These are phyloP conservation scores for Cordia subcordata DNA, from an alignment of 257 asterid species.

Conservation along the genomic window DNA sequence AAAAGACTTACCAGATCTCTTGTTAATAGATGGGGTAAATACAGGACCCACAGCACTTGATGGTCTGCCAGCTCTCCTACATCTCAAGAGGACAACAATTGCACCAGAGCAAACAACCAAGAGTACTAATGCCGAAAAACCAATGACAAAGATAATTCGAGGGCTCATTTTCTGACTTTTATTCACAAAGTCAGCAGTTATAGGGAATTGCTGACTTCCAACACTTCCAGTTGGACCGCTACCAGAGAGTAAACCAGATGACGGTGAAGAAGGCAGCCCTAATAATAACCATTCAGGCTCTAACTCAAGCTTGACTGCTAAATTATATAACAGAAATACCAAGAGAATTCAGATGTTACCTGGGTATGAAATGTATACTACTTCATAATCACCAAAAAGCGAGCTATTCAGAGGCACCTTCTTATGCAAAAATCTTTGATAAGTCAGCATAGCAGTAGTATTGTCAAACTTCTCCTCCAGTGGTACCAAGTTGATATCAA, in stretches of 20 bases:
- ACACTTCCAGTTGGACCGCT: slow-evolving; percentile 72
- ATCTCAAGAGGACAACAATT: slow-evolving; percentile 59
- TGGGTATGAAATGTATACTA: slow-evolving; percentile 63
- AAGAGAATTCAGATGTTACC: slow-evolving; percentile 38
- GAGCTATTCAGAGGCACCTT: slow-evolving; percentile 84
- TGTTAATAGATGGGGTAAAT: slow-evolving; percentile 54
- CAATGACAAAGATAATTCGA: slow-evolving; percentile 64
- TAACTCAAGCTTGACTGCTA: slow-evolving; percentile 1
- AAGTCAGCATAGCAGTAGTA: slow-evolving; percentile 82
- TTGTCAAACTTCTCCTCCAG: slow-evolving; percentile 91
- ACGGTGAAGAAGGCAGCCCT: slow-evolving; percentile 85
- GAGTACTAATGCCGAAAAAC: slow-evolving; percentile 72
- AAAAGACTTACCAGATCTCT: slow-evolving; percentile 61
- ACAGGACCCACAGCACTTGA: slow-evolving; percentile 85
- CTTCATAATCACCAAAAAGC: slow-evolving; percentile 81
- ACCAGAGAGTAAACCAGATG: slow-evolving; percentile 50
- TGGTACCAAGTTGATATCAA: slow-evolving; percentile 85
- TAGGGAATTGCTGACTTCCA: slow-evolving; percentile 74
- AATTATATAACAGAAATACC: slow-evolving; percentile 9
- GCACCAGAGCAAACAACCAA: slow-evolving; percentile 75
- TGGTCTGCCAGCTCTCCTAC: slow-evolving; percentile 60
- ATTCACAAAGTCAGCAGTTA: slow-evolving; percentile 58
- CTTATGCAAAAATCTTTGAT: slow-evolving; percentile 74
- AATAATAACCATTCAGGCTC: slow-evolving; percentile 21
- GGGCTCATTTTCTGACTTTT: slow-evolving; percentile 70